Evolutionary conservation across 345 rosid genomes (phyloP), one percentile per base, ranked within the genome.

Genomic region (Alliaria petiolata): DNA sequence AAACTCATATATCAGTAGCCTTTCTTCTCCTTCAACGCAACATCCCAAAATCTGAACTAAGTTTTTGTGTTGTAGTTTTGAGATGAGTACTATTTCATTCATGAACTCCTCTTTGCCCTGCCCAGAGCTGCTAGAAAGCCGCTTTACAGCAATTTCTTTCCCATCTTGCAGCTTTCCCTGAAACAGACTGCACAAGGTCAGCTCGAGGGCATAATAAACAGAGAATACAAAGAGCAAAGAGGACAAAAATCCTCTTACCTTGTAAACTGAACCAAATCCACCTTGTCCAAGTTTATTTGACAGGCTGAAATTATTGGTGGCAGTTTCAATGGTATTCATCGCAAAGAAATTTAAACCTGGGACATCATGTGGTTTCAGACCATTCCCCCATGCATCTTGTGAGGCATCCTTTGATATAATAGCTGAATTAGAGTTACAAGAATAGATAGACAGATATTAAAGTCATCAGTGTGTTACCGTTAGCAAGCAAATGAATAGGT

Each of bases 31-130:
- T 4, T 83, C 69, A 33, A 82, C 63, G 80, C 93, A 83, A 45
- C 77, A 88, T 36, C 90, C 91, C 2, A 90, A 34, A 39, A 88
- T 81, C 46, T 74, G 84, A 5, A 85, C 87, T 62, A 88, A 87
- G 62, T 90, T 88, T 49, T 84, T 76, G 56, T 90, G 95, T 54
- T 90, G 95, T 43, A 90, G 87, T 58, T 80, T 86, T 59, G 86
- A 73, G 34, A 80, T 76, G 19, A 80, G 60, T 25, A 35, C 60
- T 50, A 72, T 69, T 46, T 80, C 83, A 64, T 76, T 85, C 80
- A 62, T 83, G 60, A 85, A 81, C 76, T 85, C 87, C 11, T 67
- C 56, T 25, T 25, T 50, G 31, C 89, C 87, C 46, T 85, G 87
- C n/a, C 84, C 83, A 0, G 84, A 83, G 75, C 78, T 40, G 38